A percentile compares a stretch with the other conserved stretches of the same genome.
These are phyloP conservation scores for Russula dissimulans DNA, from an alignment of 768 basidiomycete species.

Conservation along the genomic window DNA sequence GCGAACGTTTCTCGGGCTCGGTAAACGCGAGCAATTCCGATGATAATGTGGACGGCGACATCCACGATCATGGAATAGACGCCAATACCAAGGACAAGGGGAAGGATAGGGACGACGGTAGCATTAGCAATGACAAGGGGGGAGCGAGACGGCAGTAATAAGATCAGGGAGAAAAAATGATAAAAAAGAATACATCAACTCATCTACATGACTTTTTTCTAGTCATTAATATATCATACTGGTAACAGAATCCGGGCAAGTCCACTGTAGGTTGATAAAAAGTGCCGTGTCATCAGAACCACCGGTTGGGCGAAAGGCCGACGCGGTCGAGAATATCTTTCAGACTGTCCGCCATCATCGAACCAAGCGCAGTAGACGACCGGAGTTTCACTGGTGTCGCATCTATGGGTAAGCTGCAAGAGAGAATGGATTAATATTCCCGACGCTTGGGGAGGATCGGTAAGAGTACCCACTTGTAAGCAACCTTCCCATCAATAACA, in stretches of 20 bases:
- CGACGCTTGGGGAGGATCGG: background rate
- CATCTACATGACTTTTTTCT: slow-evolving; percentile 3
- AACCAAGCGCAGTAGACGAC: slow-evolving; percentile 36
- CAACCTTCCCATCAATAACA: slow-evolving; percentile 47
- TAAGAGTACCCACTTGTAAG: slow-evolving; percentile 38
- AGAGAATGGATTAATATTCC: background rate
- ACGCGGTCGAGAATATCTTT: slow-evolving; percentile 48
- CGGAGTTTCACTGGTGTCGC: slow-evolving; percentile 40
- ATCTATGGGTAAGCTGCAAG: slow-evolving; percentile 36
- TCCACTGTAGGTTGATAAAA: background rate
- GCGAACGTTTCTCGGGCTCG: slow-evolving; percentile 51
- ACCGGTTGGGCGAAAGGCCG: slow-evolving; percentile 44
- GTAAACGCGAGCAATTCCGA: slow-evolving; percentile 21
- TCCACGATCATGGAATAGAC: slow-evolving; percentile 24
- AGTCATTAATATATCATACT: slow-evolving; percentile 2
- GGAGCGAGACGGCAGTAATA: background rate
- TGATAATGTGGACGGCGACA: slow-evolving; percentile 13
- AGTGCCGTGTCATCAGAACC: slow-evolving; percentile 35
- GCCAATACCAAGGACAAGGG: background rate
- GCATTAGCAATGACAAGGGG: background rate
- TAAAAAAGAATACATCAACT: background rate
- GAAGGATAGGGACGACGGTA: background rate
- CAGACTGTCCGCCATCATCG: slow-evolving; percentile 39
- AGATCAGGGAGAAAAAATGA: background rate
- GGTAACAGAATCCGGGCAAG: background rate